Conservation (phyloP, 1,284 basidiomycete genomes). For the Pulveroboletus sp. region DNA sequence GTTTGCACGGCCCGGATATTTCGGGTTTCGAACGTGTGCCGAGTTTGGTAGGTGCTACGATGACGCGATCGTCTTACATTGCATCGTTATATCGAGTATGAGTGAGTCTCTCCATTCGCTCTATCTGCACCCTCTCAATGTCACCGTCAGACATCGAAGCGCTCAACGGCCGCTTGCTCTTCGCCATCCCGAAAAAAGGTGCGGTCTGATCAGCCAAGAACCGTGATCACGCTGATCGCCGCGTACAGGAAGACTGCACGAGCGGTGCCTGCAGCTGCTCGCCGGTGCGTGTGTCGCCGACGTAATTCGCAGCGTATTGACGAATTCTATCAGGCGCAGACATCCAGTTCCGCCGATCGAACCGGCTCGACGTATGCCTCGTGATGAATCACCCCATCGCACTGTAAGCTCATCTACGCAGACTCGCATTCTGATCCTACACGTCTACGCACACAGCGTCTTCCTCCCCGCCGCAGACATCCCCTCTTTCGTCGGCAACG, state of each 20-base stretch:
- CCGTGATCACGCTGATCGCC: conserved; percentile 7
- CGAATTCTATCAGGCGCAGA: conserved; percentile 74
- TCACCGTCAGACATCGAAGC: conserved; percentile 45
- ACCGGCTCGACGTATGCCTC: conserved; percentile 90
- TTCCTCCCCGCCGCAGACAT: conserved; percentile 98
- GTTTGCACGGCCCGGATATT: no score
- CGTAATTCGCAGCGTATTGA: no score
- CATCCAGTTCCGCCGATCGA: conserved; percentile 90
- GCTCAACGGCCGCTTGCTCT: conserved; percentile 72
- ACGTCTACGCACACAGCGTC: conserved; percentile 56
- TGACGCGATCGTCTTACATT: no score
- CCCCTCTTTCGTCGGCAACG: conserved; percentile 97
- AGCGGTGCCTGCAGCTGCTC: conserved; percentile 88
- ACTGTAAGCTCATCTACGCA: conserved; percentile 56
- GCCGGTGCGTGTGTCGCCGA: conserved; percentile 52
- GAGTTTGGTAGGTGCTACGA: no score
- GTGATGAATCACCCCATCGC: conserved; percentile 93
- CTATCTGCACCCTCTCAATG: not conserved
- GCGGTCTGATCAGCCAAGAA: not conserved
- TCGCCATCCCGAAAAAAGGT: conserved; percentile 99
- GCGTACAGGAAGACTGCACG: conserved; percentile 78
- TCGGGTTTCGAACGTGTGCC: no score
- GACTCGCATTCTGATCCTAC: conserved; percentile 1
- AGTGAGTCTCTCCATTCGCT: conserved; percentile 15
- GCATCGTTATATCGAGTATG: no score